Evolutionary conservation across 176 grass and related monocot species (phyloP).

Genomic region (Raddia guianensis): DNA sequence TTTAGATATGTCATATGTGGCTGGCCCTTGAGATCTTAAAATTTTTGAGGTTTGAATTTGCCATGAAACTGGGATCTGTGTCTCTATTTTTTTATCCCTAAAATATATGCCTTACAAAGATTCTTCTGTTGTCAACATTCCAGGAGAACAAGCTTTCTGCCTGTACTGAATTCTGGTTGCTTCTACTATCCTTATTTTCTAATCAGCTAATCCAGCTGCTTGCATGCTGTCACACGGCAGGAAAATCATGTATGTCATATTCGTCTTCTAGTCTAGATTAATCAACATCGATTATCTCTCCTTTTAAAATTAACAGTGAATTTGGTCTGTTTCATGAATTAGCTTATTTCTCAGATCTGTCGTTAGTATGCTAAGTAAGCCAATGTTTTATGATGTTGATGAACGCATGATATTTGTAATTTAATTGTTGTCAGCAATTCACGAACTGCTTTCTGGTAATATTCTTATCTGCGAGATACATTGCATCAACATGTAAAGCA

Average conservation of each 20-base stretch:
- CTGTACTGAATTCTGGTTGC: neutral
- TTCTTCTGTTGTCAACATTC: conserved; percentile 6
- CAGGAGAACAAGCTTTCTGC: neutral
- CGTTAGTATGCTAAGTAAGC: neutral
- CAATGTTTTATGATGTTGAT: neutral
- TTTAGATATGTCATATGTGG: neutral
- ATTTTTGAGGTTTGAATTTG: neutral
- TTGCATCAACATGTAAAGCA: neutral
- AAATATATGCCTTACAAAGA: neutral
- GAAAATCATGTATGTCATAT: neutral
- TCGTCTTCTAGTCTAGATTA: neutral
- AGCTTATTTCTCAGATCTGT: neutral
- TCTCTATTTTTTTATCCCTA: neutral
- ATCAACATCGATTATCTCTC: neutral
- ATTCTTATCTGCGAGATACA: neutral
- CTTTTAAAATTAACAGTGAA: neutral
- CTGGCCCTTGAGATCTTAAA: neutral
- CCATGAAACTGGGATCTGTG: neutral
- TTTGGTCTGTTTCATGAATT: neutral
- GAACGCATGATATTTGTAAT: neutral
- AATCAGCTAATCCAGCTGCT: neutral
- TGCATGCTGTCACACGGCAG: neutral
- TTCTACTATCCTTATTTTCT: conserved; percentile 12
- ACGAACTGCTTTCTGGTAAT: neutral
- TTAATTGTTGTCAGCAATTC: neutral